These are phyloP conservation scores for Monsonia emarginata DNA, from an alignment of 441 rosid genomes.

Conservation along the genomic window DNA sequence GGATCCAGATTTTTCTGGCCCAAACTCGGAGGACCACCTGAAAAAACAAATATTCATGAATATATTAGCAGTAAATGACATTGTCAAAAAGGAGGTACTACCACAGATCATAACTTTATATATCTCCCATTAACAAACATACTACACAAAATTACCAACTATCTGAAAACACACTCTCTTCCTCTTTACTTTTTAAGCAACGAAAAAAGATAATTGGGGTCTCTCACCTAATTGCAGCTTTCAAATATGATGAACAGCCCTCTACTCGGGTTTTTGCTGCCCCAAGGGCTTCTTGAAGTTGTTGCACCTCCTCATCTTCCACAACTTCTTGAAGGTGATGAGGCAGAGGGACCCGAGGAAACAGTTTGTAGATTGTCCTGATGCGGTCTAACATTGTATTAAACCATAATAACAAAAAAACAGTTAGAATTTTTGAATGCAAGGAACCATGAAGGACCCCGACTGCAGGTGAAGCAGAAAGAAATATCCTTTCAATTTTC, in stretches of 20 bases:
- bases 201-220: background rate
- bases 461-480: background rate
- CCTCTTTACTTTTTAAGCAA: too few relatives aligned
- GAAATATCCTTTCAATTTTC: background rate
- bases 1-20: slow-evolving; percentile 51
- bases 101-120: too few relatives aligned
- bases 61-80: too few relatives aligned
- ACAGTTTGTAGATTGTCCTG: slow-evolving; percentile 58
- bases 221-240: slow-evolving; percentile 76
- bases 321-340: slow-evolving; percentile 49
- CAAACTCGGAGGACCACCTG: slow-evolving; percentile 89
- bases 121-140: too few relatives aligned
- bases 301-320: slow-evolving; percentile 46
- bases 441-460: background rate
- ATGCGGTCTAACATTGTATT: slow-evolving; percentile 50
- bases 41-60: too few relatives aligned
- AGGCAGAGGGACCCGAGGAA: slow-evolving; percentile 73
- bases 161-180: too few relatives aligned
- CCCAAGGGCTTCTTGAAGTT: slow-evolving; percentile 67
- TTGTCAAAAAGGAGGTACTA: too few relatives aligned
- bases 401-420: slow-evolving; percentile 21
- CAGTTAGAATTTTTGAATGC: slow-evolving; percentile 2
- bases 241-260: slow-evolving; percentile 68
- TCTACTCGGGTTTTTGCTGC: slow-evolving; percentile 81
- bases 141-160: too few relatives aligned